Conservation (phyloP, 495 filamentous ascomycete genomes). For the Xylaria scruposa region DNA sequence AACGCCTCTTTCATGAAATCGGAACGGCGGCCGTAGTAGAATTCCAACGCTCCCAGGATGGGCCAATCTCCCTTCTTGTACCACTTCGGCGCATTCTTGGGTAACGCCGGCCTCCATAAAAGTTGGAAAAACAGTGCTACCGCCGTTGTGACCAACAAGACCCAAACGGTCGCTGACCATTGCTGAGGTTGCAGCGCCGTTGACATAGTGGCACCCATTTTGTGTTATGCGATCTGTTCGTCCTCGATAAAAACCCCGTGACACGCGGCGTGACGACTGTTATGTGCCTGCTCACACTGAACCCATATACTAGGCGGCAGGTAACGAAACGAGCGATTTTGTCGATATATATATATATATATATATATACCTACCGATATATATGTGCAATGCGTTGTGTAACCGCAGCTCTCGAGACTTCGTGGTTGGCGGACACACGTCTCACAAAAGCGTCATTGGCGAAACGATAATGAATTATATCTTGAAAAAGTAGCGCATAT, state of each 20-base stretch:
- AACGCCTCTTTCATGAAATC: conserved; percentile 28
- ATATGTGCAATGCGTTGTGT: not conserved
- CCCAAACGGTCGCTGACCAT: conserved; percentile 26
- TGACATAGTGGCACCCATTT: conserved; percentile 13
- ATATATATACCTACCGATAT: too few relatives aligned
- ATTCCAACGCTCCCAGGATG: conserved; percentile 32
- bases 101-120: conserved; percentile 30
- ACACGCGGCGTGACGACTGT: not conserved
- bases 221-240: not conserved
- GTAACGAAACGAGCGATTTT: not conserved
- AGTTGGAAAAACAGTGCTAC: conserved; percentile 17
- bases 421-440: not conserved
- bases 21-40: conserved; percentile 32
- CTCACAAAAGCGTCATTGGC: not conserved
- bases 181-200: conserved; percentile 4
- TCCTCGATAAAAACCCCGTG: not conserved
- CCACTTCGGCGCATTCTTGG: conserved; percentile 31
- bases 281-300: conserved; percentile 4
- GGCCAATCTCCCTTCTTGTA: conserved; percentile 33
- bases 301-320: not conserved
- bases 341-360: not conserved
- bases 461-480: not conserved
- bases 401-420: not conserved
- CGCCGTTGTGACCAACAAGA: conserved; percentile 16
- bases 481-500: conserved; percentile 9